Conservation (phyloP, 2,329 filamentous ascomycete species). For the Colletotrichum ledebouriae region DNA sequence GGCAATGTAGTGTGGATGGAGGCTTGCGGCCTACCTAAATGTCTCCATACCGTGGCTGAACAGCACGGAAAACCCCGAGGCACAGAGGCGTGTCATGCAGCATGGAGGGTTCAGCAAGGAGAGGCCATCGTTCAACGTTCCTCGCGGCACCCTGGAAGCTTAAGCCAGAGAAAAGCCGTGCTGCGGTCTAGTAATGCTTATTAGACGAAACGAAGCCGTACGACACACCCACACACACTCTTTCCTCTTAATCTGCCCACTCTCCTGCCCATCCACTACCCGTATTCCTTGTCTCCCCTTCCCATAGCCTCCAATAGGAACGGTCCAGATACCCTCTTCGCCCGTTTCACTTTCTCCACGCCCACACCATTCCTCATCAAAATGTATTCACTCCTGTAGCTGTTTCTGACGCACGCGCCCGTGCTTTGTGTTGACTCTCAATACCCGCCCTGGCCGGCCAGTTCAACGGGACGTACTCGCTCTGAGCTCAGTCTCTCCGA, state of each 20-base stretch:
- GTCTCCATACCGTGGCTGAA: conserved; percentile 3
- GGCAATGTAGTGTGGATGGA: neutral
- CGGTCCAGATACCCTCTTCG: conserved; percentile 1
- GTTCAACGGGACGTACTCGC: conserved; percentile 27
- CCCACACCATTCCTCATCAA: conserved; percentile 21
- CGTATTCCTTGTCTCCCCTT: conserved; percentile 12
- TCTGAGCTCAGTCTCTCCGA: conserved; percentile 15
- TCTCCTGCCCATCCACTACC: neutral
- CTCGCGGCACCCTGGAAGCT: conserved; percentile 5
- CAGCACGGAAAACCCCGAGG: neutral
- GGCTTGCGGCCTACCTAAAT: conserved; percentile 7
- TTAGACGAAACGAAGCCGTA: no score
- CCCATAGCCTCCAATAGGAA: conserved; percentile 21
- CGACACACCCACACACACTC: no score
- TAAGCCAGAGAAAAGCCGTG: conserved; percentile 6
- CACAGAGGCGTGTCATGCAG: neutral
- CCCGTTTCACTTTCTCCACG: conserved; percentile 32
- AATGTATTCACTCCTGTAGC: conserved; percentile 1
- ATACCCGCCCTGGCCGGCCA: conserved; percentile 24
- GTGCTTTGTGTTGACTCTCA: conserved; percentile 30
- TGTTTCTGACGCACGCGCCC: conserved; percentile 35
- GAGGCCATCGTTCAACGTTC: neutral
- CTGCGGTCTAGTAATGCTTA: neutral
- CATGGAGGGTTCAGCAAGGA: conserved; percentile 3
- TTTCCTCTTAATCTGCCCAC: no score